These are phyloP conservation scores for Pyropia yezoensis DNA, from an alignment of 23 red algal species.

Conservation along the genomic window DNA sequence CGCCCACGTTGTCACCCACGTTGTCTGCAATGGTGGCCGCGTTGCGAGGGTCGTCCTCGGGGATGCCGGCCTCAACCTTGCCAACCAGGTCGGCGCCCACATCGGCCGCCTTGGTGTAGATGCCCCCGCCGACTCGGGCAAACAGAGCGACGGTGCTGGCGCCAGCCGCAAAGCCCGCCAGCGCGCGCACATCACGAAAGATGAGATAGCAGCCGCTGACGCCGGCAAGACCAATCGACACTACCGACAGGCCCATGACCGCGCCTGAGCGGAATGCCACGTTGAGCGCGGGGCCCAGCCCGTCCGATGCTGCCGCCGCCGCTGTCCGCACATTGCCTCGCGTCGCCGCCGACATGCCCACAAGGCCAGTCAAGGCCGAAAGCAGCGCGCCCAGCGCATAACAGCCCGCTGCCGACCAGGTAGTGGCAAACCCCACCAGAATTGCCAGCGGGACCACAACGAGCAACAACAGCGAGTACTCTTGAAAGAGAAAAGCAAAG, in stretches of 20 bases:
- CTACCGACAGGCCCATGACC: constrained; percentile 20
- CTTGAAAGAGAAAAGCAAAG: background rate
- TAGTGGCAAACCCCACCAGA: background rate
- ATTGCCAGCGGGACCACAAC: background rate
- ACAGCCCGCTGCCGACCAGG: background rate
- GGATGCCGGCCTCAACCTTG: constrained; percentile 53
- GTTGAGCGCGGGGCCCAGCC: constrained; percentile 6
- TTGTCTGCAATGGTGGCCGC: constrained; percentile 50
- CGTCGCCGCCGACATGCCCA: constrained; percentile 22
- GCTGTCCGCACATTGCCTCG: constrained; percentile 25
- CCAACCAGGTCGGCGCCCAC: constrained; percentile 45
- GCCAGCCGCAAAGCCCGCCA: constrained; percentile 20
- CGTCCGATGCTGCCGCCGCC: constrained; percentile 8
- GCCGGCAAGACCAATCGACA: constrained; percentile 21
- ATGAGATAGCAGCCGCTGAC: constrained; percentile 5
- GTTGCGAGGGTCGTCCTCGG: constrained; percentile 56
- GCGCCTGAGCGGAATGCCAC: constrained; percentile 25
- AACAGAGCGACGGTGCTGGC: constrained; percentile 23
- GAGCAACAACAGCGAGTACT: background rate
- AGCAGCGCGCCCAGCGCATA: constrained; percentile 2
- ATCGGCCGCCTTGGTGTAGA: constrained; percentile 43
- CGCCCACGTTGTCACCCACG: constrained; percentile 63
- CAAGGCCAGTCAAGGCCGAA: background rate
- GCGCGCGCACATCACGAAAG: constrained; percentile 14
- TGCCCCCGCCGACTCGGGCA: constrained; percentile 33